Evolutionary conservation across 1,284 basidiomycete species (phyloP), one percentile per base, ranked within the genome.

Genomic region (Termitomyces sp.): DNA sequence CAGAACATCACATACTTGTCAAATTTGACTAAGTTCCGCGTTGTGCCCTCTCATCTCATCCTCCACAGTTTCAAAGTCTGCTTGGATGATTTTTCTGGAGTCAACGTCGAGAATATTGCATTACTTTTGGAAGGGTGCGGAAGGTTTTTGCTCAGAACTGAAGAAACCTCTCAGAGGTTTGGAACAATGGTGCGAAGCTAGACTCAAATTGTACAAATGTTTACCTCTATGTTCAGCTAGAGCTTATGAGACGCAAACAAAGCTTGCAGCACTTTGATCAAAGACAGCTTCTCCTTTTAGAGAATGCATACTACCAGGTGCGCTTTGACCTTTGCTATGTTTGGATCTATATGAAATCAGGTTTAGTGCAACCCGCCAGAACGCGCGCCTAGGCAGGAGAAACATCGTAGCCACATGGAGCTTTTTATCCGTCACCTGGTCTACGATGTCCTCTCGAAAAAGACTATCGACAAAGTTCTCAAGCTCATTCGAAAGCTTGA

Each of bases 231-330:
- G 21, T 58, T 39, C 59, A 96, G 90, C 78, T 99, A 46, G 96
- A 99, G 64, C 78, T 96, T 44, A 91, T 98, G 88, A 83, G 91
- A 55, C 83, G 96, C 48, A 99, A 99, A 73, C 94, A 98, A 74
- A 88, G 80, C 53, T 82, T 92, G 70, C 88, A 92, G 61, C 93
- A 98, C 66, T 83, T 99, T 40, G 95, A 99, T 70, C 88, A 92
- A 65, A 79, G 94, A 10, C 93, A 97, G 64, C 76, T 88, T 4
- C 78, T 98, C 28, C 74, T 98, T 62, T 82, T 99, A 31, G 97
- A 99, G 71, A 99, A 99, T 68, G 97, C 97, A 0, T 99, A 98
- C 70, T 99, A 98, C 68, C 94, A 94, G 79, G 92, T 92, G 24
- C 57, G 54, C 73, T 65, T 13, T 31, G 26, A 49, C 3, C 50